Conservation (phyloP, 169 alveolate genomes). For the Plasmodium fragile region DNA sequence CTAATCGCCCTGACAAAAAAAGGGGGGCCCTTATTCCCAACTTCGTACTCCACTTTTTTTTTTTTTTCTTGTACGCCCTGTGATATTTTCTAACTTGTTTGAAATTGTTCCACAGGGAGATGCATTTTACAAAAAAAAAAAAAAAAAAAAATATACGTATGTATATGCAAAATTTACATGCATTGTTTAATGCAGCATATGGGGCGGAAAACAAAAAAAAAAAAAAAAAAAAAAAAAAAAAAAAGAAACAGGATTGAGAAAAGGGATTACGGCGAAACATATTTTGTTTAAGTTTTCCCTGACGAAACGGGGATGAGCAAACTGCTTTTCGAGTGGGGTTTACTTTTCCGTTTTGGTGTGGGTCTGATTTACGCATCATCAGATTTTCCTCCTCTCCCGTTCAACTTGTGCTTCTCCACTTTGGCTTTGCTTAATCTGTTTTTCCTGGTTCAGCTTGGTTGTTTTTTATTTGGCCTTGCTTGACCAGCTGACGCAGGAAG, state of each 20-base stretch:
- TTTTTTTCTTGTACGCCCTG: not conserved
- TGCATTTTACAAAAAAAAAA: not conserved
- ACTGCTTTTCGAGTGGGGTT: not conserved
- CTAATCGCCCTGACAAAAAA: not conserved
- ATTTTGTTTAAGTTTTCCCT: not conserved
- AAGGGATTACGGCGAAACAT: not conserved
- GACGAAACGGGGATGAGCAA: not conserved
- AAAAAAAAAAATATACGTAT: too few species aligned
- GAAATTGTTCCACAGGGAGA: not conserved
- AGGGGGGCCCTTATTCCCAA: not conserved
- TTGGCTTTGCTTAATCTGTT: not conserved
- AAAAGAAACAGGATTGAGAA: not conserved
- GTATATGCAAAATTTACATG: not conserved
- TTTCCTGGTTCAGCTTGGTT: not conserved
- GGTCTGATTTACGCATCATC: not conserved
- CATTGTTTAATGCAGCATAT: not conserved
- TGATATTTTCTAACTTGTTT: not conserved
- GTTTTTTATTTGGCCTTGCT: not conserved
- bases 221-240: not conserved
- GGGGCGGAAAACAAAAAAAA: not conserved
- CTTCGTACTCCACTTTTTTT: not conserved
- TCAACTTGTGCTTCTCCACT: not conserved
- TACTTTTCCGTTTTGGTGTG: not conserved
- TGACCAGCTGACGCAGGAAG: not conserved
- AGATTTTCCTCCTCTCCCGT: not conserved